Percentiles rank a stretch among this genome's conserved stretches.
These are phyloP conservation scores for Apophysomyces trapeziformis DNA, from an alignment of 371 early-diverging fungal genomes.

Conservation along the genomic window DNA sequence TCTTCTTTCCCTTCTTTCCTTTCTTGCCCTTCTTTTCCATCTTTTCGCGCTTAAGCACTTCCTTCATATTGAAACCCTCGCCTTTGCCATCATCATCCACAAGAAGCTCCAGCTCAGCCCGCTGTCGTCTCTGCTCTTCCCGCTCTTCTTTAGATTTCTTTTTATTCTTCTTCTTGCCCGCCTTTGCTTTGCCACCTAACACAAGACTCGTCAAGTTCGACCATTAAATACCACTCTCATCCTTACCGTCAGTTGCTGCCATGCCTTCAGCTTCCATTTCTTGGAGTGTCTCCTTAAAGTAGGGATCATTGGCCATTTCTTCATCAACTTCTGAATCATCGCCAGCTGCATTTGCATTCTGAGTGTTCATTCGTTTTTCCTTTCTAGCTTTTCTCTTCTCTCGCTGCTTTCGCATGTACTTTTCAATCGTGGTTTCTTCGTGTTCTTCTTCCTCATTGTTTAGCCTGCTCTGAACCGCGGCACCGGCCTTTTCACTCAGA, in stretches of 20 bases:
- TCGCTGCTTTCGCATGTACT: conserved; percentile 82
- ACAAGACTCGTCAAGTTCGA: too few relatives aligned
- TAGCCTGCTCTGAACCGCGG: conserved; percentile 58
- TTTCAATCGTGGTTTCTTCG: conserved; percentile 85
- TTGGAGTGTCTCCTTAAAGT: conserved; percentile 68
- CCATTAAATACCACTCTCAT: too few relatives aligned
- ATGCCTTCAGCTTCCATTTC: conserved; percentile 46
- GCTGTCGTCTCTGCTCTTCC: conserved; percentile 58
- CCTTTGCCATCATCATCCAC: conserved; percentile 69
- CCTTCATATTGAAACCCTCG: conserved; percentile 83
- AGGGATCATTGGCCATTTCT: conserved; percentile 68
- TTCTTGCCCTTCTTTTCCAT: conserved; percentile 73
- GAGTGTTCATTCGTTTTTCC: conserved; percentile 43
- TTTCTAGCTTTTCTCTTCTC: conserved; percentile 76
- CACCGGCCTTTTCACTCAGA: conserved; percentile 73
- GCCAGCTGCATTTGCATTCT: conserved; percentile 19
- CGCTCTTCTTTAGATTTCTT: conserved; percentile 67
- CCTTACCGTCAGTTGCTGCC: conserved; percentile 31
- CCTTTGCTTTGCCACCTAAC: background rate
- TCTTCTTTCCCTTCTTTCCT: conserved; percentile 58
- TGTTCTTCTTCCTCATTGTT: conserved; percentile 42
- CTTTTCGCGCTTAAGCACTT: conserved; percentile 90
- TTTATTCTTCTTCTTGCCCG: conserved; percentile 52
- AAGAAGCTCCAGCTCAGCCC: conserved; percentile 87
- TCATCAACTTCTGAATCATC: conserved; percentile 55